phyloP scores from a whole-genome alignment of 495 filamentous ascomycete genomes.

The Neurospora tetrasperma region DNA sequence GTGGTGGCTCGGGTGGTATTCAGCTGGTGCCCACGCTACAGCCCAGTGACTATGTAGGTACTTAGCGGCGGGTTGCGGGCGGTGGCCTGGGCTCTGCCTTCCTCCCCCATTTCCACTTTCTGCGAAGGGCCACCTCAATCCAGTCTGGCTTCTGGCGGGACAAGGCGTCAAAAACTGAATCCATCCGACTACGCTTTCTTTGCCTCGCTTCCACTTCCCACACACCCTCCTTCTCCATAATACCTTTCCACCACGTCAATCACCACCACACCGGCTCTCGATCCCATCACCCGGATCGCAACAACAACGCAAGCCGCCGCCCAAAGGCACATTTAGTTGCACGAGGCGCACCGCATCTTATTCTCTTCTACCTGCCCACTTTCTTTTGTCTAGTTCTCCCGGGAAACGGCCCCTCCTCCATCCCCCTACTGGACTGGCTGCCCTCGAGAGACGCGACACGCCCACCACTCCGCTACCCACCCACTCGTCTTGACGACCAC shows the following conservation, averaged over 20 bases:
- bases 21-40: not conserved
- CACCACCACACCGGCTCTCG: conserved; percentile 16
- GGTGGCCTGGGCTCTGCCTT: conserved; percentile 12
- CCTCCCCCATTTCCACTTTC: conserved; percentile 7
- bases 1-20: not conserved
- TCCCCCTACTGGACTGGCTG: conserved; percentile 14
- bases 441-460: conserved; percentile 34
- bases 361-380: conserved; percentile 15
- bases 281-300: conserved; percentile 26
- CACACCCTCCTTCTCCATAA: conserved; percentile 11
- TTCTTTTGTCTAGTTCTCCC: not conserved
- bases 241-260: conserved; percentile 12
- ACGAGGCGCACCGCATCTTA: not conserved
- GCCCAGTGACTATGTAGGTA: not conserved
- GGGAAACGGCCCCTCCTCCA: not conserved
- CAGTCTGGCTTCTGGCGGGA: conserved; percentile 8
- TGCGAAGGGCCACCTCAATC: conserved; percentile 14
- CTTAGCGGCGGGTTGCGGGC: conserved; percentile 1
- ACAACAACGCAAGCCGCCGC: conserved; percentile 18
- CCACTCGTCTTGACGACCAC: conserved; percentile 4
- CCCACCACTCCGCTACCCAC: conserved; percentile 21
- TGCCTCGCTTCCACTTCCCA: conserved; percentile 17
- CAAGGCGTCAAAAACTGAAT: conserved; percentile 25
- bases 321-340: not conserved
- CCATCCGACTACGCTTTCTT: conserved; percentile 2